Conservation (phyloP, 345 rosid genomes). For the Boechera divaricarpa region DNA sequence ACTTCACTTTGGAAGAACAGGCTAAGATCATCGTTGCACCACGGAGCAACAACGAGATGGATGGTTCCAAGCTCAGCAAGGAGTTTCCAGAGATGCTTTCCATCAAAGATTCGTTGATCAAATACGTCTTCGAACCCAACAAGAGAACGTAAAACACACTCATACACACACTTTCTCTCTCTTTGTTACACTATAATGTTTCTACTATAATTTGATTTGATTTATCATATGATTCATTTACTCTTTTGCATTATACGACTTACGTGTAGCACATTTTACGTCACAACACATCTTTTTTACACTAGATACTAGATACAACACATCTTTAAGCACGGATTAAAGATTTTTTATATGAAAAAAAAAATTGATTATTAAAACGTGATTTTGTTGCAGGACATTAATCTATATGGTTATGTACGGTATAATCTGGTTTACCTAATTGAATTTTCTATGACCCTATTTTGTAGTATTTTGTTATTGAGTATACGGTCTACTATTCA, state of each 20-base stretch:
- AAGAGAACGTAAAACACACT: constrained; percentile 52
- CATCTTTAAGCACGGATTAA: too few species aligned
- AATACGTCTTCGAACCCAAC: constrained; percentile 80
- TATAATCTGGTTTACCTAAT: too few species aligned
- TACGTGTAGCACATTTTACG: constrained; percentile 8
- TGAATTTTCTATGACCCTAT: too few species aligned
- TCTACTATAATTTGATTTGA: constrained; percentile 27
- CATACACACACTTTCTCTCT: constrained; percentile 9
- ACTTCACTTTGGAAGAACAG: constrained; percentile 88
- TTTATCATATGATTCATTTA: constrained; percentile 31
- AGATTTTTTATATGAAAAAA: too few species aligned
- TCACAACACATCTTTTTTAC: constrained; percentile 33
- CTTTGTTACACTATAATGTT: constrained; percentile 28
- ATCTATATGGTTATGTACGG: too few species aligned
- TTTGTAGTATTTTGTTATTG: too few species aligned
- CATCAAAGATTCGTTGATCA: constrained; percentile 80
- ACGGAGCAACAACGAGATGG: constrained; percentile 92
- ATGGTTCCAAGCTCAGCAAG: constrained; percentile 76
- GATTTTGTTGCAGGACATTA: too few species aligned
- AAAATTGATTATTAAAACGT: too few species aligned
- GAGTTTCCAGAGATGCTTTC: constrained; percentile 87
- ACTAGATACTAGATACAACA: background rate
- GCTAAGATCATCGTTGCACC: constrained; percentile 92
- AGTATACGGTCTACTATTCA: too few species aligned
- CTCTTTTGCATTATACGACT: constrained; percentile 27